Percentiles rank a stretch among this genome's conserved stretches.
These are phyloP conservation scores for Coemansia sp. DNA, from an alignment of 192 early-diverging fungal species.

Conservation along the genomic window DNA sequence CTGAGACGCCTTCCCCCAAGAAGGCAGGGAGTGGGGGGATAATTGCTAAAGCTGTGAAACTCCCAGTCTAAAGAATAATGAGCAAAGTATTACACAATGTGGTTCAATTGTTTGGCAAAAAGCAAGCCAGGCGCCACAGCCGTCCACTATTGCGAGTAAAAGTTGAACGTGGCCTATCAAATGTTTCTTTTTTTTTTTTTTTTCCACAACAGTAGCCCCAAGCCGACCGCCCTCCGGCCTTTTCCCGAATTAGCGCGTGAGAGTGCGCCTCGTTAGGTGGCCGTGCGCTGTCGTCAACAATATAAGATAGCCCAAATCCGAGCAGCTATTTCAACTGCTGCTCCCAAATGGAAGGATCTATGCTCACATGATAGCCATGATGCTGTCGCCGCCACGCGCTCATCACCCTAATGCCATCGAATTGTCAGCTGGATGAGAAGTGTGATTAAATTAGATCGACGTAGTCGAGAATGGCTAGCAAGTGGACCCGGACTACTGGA, in stretches of 20 bases:
- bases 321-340: neutral
- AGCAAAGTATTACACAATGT: neutral
- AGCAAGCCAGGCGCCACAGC: neutral
- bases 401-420: neutral
- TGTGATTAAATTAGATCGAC: neutral
- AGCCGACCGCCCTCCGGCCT: neutral
- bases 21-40: constrained; percentile 6
- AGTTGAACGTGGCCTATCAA: neutral
- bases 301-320: neutral
- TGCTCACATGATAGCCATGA: neutral
- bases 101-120: neutral
- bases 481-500: neutral
- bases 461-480: neutral
- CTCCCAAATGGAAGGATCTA: neutral
- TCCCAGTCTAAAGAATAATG: neutral
- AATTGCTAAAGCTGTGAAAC: neutral
- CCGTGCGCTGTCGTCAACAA: neutral
- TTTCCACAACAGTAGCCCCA: neutral
- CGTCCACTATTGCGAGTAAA: neutral
- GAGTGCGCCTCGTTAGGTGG: constrained; percentile 2
- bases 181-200: neutral
- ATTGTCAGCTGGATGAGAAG: neutral
- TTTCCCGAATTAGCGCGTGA: neutral
- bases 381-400: neutral
- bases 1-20: neutral